A percentile compares a stretch with the other conserved stretches of the same genome.
Conservation (phyloP, 768 basidiomycete genomes). For the Pleurotus tuoliensis region DNA sequence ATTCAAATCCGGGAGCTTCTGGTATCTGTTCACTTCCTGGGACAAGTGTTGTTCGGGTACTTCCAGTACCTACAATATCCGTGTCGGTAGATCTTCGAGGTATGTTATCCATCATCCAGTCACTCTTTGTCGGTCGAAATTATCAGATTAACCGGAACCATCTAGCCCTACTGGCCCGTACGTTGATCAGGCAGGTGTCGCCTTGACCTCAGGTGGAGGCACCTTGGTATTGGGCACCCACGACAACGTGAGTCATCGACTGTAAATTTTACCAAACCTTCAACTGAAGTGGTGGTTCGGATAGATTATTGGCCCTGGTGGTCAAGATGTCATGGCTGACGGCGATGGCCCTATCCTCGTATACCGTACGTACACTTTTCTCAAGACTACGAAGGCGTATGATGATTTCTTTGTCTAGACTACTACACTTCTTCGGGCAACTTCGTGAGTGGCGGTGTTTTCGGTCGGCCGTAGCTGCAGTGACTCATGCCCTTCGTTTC, state of each 20-base stretch:
- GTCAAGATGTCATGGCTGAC: slow-evolving; percentile 39
- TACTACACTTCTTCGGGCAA: slow-evolving; percentile 26
- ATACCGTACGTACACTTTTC: slow-evolving; percentile 20
- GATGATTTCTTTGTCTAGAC: slow-evolving; percentile 12
- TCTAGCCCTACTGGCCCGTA: slow-evolving; percentile 39
- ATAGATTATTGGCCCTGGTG: slow-evolving; percentile 51
- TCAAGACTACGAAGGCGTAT: neutral
- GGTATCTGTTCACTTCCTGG: slow-evolving; percentile 56
- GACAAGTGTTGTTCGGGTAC: slow-evolving; percentile 49
- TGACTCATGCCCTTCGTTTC: neutral
- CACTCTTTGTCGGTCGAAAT: no score
- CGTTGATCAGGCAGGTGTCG: slow-evolving; percentile 42
- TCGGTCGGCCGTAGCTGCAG: neutral
- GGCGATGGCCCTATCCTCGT: slow-evolving; percentile 21
- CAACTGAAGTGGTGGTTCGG: neutral
- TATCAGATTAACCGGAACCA: no score
- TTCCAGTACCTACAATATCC: slow-evolving; percentile 56
- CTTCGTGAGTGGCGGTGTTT: slow-evolving; percentile 13
- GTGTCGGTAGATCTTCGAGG: slow-evolving; percentile 48
- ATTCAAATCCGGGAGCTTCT: slow-evolving; percentile 40
- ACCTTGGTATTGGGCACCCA: slow-evolving; percentile 45
- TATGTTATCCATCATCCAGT: slow-evolving; percentile 14
- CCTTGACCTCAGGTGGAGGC: slow-evolving; percentile 45
- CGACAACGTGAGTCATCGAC: slow-evolving; percentile 29
- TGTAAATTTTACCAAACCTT: neutral